These are phyloP conservation scores for Trichoderma oligosporum DNA, from an alignment of 2,329 filamentous ascomycete genomes.

Conservation along the genomic window DNA sequence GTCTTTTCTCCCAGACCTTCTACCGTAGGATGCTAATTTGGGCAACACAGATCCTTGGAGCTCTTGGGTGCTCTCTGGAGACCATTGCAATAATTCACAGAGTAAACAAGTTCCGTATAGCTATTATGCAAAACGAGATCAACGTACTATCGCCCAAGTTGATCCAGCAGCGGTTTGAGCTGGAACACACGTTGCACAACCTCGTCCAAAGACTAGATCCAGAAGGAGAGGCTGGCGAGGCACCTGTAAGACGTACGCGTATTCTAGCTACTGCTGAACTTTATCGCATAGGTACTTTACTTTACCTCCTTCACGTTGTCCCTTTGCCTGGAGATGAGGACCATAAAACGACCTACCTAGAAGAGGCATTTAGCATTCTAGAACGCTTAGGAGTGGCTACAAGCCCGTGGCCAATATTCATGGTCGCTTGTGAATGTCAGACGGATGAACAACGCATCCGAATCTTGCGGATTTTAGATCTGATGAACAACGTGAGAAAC, in stretches of 20 bases:
- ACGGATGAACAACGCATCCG: slow-evolving; percentile 40
- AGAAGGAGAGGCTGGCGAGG: slow-evolving; percentile 24
- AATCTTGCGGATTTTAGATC: slow-evolving; percentile 40
- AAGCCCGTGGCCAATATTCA: slow-evolving; percentile 48
- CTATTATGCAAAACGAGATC: slow-evolving; percentile 6
- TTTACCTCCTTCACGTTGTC: slow-evolving; percentile 41
- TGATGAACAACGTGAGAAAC: slow-evolving; percentile 40
- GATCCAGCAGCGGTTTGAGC: slow-evolving; percentile 22
- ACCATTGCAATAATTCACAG: slow-evolving; percentile 43
- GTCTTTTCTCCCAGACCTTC: background rate
- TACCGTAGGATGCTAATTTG: background rate
- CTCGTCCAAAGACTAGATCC: slow-evolving; percentile 20
- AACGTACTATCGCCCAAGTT: slow-evolving; percentile 19
- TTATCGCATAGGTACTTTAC: slow-evolving; percentile 46
- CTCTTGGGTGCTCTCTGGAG: slow-evolving; percentile 45
- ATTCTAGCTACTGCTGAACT: slow-evolving; percentile 45
- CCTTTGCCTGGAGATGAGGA: slow-evolving; percentile 21
- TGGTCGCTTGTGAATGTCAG: slow-evolving; percentile 43
- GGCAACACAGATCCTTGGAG: slow-evolving; percentile 41
- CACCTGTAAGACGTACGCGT: slow-evolving; percentile 31
- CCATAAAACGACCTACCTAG: slow-evolving; percentile 25
- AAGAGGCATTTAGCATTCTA: slow-evolving; percentile 37
- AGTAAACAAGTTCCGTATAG: slow-evolving; percentile 37
- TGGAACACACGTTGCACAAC: slow-evolving; percentile 16
- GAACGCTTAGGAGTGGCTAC: slow-evolving; percentile 40